Evolutionary conservation across 352 stramenopile species (phyloP).

Genomic region (Paralagenidium karlingii): DNA sequence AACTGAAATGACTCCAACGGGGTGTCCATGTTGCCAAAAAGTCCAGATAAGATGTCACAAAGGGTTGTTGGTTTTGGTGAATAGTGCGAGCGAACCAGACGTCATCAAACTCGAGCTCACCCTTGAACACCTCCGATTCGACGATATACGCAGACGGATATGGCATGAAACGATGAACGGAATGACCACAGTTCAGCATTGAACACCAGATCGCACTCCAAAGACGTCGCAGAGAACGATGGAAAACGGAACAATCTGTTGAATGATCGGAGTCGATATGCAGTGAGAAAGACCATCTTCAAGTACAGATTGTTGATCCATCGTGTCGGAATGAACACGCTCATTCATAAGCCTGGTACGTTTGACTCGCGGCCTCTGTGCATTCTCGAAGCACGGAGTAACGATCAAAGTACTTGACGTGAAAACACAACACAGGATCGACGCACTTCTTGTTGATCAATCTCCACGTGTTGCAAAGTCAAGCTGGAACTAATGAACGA

Average conservation of each 20-base stretch:
- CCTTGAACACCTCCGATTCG: conserved; percentile 14
- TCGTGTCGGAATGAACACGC: conserved; percentile 1
- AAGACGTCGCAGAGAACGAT: too few species aligned
- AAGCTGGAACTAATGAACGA: too few species aligned
- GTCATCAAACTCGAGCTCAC: conserved; percentile 22
- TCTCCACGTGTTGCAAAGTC: too few species aligned
- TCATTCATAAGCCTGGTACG: conserved; percentile 2
- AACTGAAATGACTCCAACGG: too few species aligned
- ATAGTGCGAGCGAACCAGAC: conserved; percentile 24
- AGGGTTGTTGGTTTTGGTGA: conserved; percentile 24
- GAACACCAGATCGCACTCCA: too few species aligned
- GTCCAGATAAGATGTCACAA: conserved; percentile 6
- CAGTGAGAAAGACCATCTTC: not conserved
- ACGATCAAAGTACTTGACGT: too few species aligned
- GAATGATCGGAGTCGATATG: conserved; percentile 3
- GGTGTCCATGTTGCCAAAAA: conserved; percentile 15
- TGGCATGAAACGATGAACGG: conserved; percentile 17
- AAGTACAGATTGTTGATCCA: conserved; percentile 6
- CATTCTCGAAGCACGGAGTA: too few species aligned
- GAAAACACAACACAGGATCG: too few species aligned
- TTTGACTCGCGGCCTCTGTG: conserved; percentile 1
- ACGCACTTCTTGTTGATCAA: too few species aligned
- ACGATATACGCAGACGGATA: conserved; percentile 16
- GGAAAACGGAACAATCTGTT: too few species aligned
- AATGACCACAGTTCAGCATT: conserved; percentile 18